phyloP scores from a whole-genome alignment of 1,284 basidiomycete genomes.

The Ceratobasidium sp. region DNA sequence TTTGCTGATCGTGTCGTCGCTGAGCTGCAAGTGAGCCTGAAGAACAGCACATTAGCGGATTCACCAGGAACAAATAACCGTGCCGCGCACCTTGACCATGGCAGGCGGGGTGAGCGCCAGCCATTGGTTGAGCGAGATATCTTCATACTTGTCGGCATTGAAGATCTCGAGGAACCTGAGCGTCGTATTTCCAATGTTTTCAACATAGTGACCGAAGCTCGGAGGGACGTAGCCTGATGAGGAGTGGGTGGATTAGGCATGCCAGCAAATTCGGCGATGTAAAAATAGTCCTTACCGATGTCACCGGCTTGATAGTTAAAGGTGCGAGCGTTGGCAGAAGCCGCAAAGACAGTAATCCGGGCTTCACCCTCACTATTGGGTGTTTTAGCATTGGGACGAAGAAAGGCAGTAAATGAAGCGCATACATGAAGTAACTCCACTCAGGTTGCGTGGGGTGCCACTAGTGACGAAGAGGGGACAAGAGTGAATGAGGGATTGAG shows the following conservation, averaged over 20 bases:
- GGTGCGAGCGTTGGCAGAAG: slow-evolving; percentile 65
- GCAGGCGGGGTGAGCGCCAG: slow-evolving; percentile 73
- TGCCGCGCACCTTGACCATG: slow-evolving; percentile 63
- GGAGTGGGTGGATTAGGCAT: background rate
- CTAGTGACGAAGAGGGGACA: slow-evolving; percentile 56
- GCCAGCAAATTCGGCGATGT: slow-evolving; percentile 46
- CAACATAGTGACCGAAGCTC: slow-evolving; percentile 74
- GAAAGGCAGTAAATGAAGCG: background rate
- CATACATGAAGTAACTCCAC: slow-evolving; percentile 54
- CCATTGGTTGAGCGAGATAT: slow-evolving; percentile 74
- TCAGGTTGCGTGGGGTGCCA: slow-evolving; percentile 76
- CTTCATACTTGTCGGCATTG: slow-evolving; percentile 67
- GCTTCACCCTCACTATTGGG: slow-evolving; percentile 34
- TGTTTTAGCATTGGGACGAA: slow-evolving; percentile 64
- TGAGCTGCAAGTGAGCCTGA: slow-evolving; percentile 66
- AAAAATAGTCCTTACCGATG: slow-evolving; percentile 67
- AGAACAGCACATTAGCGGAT: background rate
- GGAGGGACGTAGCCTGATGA: slow-evolving; percentile 66
- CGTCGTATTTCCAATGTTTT: slow-evolving; percentile 60
- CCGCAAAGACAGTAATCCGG: slow-evolving; percentile 62
- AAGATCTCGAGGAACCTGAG: slow-evolving; percentile 76
- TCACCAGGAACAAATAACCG: background rate
- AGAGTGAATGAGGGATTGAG: slow-evolving; percentile 16
- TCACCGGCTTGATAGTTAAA: slow-evolving; percentile 66
- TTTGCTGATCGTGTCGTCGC: slow-evolving; percentile 62